Evolutionary conservation across 2,329 filamentous ascomycete species (phyloP).

Genomic region (Ilyonectria mors-panacis): DNA sequence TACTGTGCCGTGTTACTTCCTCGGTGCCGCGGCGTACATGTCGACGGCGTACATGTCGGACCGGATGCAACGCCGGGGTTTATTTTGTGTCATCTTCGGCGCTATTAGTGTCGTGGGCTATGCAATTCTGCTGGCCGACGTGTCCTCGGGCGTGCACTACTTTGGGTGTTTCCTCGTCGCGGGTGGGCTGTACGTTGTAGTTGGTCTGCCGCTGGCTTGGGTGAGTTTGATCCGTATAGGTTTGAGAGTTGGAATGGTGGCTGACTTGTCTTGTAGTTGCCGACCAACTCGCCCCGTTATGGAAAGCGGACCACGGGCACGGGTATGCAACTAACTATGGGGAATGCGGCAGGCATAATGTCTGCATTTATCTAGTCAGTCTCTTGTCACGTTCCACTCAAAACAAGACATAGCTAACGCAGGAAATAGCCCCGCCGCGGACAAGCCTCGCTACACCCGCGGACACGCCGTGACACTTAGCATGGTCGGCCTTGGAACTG

Average conservation of each 20-base stretch:
- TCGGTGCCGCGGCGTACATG: constrained; percentile 81
- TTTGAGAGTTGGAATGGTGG: background rate
- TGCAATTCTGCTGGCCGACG: constrained; percentile 74
- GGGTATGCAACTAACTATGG: constrained; percentile 78
- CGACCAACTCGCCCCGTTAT: constrained; percentile 80
- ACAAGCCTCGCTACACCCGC: constrained; percentile 71
- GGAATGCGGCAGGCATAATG: constrained; percentile 81
- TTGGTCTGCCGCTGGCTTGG: constrained; percentile 71
- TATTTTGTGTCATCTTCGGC: constrained; percentile 76
- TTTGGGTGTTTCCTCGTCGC: constrained; percentile 84
- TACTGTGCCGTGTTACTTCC: constrained; percentile 83
- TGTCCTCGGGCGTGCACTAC: constrained; percentile 76
- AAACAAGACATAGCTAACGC: constrained; percentile 31
- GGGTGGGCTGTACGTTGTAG: constrained; percentile 76
- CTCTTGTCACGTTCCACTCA: background rate
- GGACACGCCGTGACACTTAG: constrained; percentile 74
- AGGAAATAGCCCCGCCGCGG: constrained; percentile 57
- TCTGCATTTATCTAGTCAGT: constrained; percentile 74
- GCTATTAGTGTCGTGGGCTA: constrained; percentile 78
- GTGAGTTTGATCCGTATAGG: constrained; percentile 41
- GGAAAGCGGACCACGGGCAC: constrained; percentile 82
- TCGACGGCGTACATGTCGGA: constrained; percentile 77
- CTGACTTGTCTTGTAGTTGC: constrained; percentile 56
- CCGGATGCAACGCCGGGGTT: constrained; percentile 73
- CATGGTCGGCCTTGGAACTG: constrained; percentile 68